These are phyloP conservation scores for Plectranthus barbatus DNA, from an alignment of 257 asterid genomes.

Conservation along the genomic window DNA sequence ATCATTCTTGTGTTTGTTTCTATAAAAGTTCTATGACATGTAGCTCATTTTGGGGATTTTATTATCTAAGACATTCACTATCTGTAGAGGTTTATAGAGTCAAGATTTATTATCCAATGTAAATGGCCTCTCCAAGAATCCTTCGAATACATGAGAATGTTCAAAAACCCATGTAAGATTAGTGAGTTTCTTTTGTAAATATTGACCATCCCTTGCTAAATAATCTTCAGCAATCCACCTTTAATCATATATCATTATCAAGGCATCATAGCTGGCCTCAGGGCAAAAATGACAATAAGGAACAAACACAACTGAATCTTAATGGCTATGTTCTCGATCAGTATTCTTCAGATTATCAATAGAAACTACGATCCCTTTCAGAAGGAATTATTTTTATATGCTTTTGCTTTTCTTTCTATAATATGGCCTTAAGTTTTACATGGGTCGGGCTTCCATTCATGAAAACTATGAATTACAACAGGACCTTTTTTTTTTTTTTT, in stretches of 20 bases:
- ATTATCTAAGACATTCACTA: not conserved
- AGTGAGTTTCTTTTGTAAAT: not conserved
- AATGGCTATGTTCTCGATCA: not conserved
- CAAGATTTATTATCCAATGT: not conserved
- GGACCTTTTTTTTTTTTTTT: not conserved
- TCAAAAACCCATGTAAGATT: not conserved
- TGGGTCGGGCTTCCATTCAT: not conserved
- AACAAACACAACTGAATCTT: not conserved
- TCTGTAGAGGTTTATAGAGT: not conserved
- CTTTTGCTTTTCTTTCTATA: not conserved
- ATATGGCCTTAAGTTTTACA: not conserved
- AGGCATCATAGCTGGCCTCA: not conserved
- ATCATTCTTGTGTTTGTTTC: not conserved
- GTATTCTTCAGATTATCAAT: not conserved
- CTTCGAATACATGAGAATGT: not conserved
- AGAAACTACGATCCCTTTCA: not conserved
- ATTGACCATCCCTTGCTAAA: not conserved
- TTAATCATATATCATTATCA: not conserved
- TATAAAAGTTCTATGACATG: not conserved
- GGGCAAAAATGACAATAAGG: not conserved
- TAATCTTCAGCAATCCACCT: not conserved
- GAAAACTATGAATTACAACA: not conserved
- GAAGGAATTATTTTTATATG: not conserved
- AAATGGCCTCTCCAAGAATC: not conserved
- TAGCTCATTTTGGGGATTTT: not conserved